These are phyloP conservation scores for Aspergillus alliaceus DNA, from an alignment of 2,329 filamentous ascomycete genomes.

Conservation along the genomic window DNA sequence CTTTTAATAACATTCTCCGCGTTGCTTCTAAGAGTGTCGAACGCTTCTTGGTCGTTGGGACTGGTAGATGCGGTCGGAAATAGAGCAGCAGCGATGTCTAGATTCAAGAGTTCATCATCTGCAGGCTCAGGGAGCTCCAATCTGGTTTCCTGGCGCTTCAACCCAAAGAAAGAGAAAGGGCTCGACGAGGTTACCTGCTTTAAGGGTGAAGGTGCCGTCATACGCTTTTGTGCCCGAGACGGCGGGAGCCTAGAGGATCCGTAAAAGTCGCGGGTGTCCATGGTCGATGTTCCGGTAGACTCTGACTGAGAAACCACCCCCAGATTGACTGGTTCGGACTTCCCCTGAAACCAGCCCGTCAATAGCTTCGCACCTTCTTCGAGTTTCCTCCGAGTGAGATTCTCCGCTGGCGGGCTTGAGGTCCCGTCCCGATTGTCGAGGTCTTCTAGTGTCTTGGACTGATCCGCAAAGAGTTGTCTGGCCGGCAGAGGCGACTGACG, in stretches of 20 bases:
- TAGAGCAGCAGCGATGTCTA: conserved; percentile 56
- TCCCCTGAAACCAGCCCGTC: conserved; percentile 55
- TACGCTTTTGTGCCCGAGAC: conserved; percentile 26
- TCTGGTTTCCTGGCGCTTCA: conserved; percentile 32
- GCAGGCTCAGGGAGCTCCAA: conserved; percentile 37
- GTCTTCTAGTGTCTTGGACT: conserved; percentile 24
- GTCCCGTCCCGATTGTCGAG: conserved; percentile 14
- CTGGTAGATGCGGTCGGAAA: conserved; percentile 54
- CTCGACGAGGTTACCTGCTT: conserved; percentile 36
- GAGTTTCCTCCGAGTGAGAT: conserved; percentile 29
- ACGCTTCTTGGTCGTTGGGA: conserved; percentile 53
- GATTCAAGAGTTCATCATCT: conserved; percentile 55
- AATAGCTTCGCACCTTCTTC: conserved; percentile 38
- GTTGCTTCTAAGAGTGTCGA: conserved; percentile 57
- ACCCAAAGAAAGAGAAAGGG: conserved; percentile 46
- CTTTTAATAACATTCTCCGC: conserved; percentile 56
- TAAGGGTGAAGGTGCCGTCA: conserved; percentile 30
- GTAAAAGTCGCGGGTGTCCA: conserved; percentile 15
- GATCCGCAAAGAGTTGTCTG: conserved; percentile 25
- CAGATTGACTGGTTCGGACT: conserved; percentile 51
- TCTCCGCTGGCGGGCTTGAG: conserved; percentile 22
- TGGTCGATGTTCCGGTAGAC: conserved; percentile 14
- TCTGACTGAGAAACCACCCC: conserved; percentile 30
- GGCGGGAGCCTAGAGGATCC: conserved; percentile 15
- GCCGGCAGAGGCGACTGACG: conserved; percentile 22